Evolutionary conservation across 2,329 filamentous ascomycete species (phyloP).

Genomic region (Drechmeria coniospora): DNA sequence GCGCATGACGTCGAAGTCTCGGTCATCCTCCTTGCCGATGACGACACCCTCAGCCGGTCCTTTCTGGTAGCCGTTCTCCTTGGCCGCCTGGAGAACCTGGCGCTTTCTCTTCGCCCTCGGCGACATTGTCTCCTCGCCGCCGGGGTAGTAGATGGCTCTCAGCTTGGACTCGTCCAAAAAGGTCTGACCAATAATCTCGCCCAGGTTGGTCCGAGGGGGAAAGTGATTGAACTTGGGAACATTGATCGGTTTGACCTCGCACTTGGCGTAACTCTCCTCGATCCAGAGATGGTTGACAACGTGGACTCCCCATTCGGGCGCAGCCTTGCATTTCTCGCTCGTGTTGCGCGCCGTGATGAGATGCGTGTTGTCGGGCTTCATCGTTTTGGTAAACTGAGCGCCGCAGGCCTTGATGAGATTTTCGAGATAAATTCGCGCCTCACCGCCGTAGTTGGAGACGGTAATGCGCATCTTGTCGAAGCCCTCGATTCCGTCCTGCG

Average conservation of each 20-base stretch:
- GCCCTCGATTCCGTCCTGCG: slow-evolving; percentile 59
- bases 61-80: slow-evolving; percentile 32
- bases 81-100: slow-evolving; percentile 31
- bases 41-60: slow-evolving; percentile 32
- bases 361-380: slow-evolving; percentile 92
- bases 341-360: slow-evolving; percentile 78
- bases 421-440: slow-evolving; percentile 83
- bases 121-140: slow-evolving; percentile 32
- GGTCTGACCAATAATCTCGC: slow-evolving; percentile 84
- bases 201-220: slow-evolving; percentile 75
- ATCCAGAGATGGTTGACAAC: slow-evolving; percentile 94
- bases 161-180: slow-evolving; percentile 52
- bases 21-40: slow-evolving; percentile 23
- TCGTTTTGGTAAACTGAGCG: slow-evolving; percentile 82
- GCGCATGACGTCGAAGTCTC: slow-evolving; percentile 28
- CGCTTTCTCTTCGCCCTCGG: slow-evolving; percentile 30
- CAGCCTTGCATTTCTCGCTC: slow-evolving; percentile 88
- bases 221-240: slow-evolving; percentile 72
- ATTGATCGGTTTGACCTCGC: slow-evolving; percentile 57
- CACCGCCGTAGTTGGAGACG: slow-evolving; percentile 90
- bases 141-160: slow-evolving; percentile 54
- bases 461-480: slow-evolving; percentile 69
- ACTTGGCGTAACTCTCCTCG: slow-evolving; percentile 91
- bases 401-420: slow-evolving; percentile 76
- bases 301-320: slow-evolving; percentile 79